A percentile compares a stretch with the other conserved stretches of the same genome.
Evolutionary conservation across 495 filamentous ascomycete species (phyloP).

Genomic region (Podospora sp.): DNA sequence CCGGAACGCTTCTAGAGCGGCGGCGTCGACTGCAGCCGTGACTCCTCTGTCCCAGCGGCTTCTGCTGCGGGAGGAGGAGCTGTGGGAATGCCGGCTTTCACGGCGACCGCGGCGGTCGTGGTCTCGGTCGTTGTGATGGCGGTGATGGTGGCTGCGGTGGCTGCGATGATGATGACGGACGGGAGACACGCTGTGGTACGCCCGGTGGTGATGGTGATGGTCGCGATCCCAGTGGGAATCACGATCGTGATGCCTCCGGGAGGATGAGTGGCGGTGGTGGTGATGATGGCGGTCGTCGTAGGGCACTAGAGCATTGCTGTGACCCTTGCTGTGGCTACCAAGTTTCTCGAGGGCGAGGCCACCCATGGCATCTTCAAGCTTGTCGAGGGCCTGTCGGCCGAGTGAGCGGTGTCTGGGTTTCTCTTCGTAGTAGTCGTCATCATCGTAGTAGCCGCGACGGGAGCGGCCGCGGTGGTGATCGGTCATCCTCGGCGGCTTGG

Average conservation of each 20-base stretch:
- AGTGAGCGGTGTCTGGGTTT: constrained; percentile 30
- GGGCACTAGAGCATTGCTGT: background rate
- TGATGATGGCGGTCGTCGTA: constrained; percentile 1
- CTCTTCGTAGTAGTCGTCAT: constrained; percentile 25
- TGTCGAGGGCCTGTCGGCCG: constrained; percentile 29
- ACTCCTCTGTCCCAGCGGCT: constrained; percentile 20
- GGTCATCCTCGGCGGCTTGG: constrained; percentile 15
- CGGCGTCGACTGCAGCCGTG: constrained; percentile 43
- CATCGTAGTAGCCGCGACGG: constrained; percentile 15
- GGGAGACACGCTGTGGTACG: constrained; percentile 22
- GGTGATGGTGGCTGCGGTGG: background rate
- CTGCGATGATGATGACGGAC: constrained; percentile 4
- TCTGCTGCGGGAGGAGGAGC: background rate
- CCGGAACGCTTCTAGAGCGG: constrained; percentile 45
- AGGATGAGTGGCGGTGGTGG: constrained; percentile 4
- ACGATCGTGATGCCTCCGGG: background rate
- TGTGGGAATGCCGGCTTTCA: background rate
- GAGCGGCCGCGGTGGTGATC: constrained; percentile 25
- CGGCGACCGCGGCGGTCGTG: background rate
- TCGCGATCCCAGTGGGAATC: background rate
- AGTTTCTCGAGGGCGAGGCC: constrained; percentile 17
- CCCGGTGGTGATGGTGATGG: constrained; percentile 3
- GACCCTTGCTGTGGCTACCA: background rate
- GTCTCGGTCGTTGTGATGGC: background rate
- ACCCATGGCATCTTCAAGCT: constrained; percentile 25